A percentile compares a stretch with the other conserved stretches of the same genome.
These are phyloP conservation scores for Ploettnerulaceae sp. DNA, from an alignment of 2,329 filamentous ascomycete species.

Conservation along the genomic window DNA sequence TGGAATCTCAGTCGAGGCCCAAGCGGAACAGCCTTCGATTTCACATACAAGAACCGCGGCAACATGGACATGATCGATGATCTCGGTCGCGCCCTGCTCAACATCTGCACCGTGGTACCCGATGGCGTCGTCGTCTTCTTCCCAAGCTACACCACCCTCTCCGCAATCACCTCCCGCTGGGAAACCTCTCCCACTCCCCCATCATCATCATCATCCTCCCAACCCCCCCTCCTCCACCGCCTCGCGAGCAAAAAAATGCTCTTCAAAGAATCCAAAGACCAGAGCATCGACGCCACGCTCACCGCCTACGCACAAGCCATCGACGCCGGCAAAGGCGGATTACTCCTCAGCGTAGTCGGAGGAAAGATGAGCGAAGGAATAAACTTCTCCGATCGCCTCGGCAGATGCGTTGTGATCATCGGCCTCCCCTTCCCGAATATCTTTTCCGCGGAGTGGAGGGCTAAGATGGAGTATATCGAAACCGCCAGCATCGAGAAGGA, in stretches of 20 bases:
- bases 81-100: conserved; percentile 68
- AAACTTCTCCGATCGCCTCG: conserved; percentile 90
- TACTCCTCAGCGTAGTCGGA: conserved; percentile 86
- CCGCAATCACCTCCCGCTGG: conserved; percentile 65
- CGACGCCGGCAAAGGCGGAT: conserved; percentile 56
- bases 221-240: conserved; percentile 51
- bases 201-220: not conserved
- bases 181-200: conserved; percentile 34
- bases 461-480: conserved; percentile 84
- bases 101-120: conserved; percentile 68
- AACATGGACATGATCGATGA: conserved; percentile 59
- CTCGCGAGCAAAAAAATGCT: conserved; percentile 56
- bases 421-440: conserved; percentile 92
- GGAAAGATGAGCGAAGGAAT: conserved; percentile 97
- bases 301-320: conserved; percentile 68
- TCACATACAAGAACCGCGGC: conserved; percentile 75
- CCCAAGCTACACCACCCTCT: conserved; percentile 87
- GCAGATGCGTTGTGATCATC: conserved; percentile 85
- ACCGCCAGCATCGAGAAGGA: conserved; percentile 45
- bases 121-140: conserved; percentile 95
- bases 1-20: conserved; percentile 57
- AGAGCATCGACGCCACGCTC: conserved; percentile 58
- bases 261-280: conserved; percentile 54
- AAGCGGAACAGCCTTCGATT: conserved; percentile 63
- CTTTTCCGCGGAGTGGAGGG: conserved; percentile 85